Conservation (phyloP, 2,329 filamentous ascomycete genomes). For the Neurospora sp. region DNA sequence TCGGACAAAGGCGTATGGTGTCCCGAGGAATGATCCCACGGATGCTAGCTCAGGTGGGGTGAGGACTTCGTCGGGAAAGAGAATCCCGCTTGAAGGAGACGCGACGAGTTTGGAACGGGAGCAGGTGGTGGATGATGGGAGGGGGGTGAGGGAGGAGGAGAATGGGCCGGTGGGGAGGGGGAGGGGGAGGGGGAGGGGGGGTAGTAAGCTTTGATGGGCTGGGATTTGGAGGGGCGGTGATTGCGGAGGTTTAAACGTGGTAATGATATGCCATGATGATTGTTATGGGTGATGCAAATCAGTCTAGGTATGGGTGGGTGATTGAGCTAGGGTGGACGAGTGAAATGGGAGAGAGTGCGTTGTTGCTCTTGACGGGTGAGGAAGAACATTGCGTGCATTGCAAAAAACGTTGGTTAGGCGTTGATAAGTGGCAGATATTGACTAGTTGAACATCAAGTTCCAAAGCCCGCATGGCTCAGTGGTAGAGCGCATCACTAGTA, state of each 20-base stretch:
- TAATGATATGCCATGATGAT: not conserved
- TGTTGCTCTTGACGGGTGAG: not conserved
- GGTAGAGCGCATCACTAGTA: not conserved
- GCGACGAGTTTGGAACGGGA: slow-evolving; percentile 3
- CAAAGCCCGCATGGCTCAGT: not conserved
- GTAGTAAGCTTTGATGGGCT: too few relatives aligned
- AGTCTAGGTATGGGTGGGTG: not conserved
- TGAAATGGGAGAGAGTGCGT: not conserved
- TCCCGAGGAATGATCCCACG: slow-evolving; percentile 1
- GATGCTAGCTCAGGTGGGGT: not conserved
- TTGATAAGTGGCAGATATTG: not conserved
- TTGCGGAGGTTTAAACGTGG: too few relatives aligned
- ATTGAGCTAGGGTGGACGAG: not conserved
- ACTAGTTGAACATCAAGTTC: not conserved
- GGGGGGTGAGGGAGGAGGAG: not conserved
- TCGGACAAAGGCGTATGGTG: slow-evolving; percentile 3
- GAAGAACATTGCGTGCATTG: not conserved
- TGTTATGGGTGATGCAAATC: too few relatives aligned
- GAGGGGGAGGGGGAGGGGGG: not conserved
- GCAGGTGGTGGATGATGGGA: not conserved
- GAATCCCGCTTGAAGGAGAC: slow-evolving; percentile 5
- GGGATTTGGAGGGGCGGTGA: too few relatives aligned
- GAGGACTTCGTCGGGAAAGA: not conserved
- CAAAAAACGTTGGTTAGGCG: too few relatives aligned
- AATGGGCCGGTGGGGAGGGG: not conserved